Evolutionary conservation across 1,284 basidiomycete species (phyloP).

Genomic region (Cryptococcus sp.): DNA sequence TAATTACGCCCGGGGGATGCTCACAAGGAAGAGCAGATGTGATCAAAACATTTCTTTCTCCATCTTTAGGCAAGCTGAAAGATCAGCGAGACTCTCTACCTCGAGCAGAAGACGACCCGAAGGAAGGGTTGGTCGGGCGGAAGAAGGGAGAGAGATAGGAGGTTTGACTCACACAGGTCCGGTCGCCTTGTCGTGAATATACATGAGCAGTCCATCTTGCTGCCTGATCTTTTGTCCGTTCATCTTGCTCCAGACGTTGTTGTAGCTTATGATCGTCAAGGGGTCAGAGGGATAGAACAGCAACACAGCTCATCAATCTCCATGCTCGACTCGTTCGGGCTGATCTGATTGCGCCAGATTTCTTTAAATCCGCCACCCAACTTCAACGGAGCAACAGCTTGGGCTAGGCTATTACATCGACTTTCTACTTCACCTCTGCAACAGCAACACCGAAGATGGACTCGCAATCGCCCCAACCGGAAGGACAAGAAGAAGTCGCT

Average conservation of each 20-base stretch:
- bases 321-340: too few relatives aligned
- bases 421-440: too few relatives aligned
- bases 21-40: constrained; percentile 87
- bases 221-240: constrained; percentile 57
- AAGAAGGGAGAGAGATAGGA: not conserved
- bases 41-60: constrained; percentile 80
- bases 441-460: not conserved
- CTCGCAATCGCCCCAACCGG: constrained; percentile 3
- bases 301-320: too few relatives aligned
- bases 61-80: constrained; percentile 73
- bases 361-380: not conserved
- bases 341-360: too few relatives aligned
- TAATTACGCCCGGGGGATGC: constrained; percentile 7
- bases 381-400: not conserved
- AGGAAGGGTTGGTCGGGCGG: not conserved
- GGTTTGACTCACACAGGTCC: constrained; percentile 45
- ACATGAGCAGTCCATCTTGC: constrained; percentile 58
- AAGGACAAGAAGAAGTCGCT: not conserved
- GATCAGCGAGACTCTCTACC: constrained; percentile 7
- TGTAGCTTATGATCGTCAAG: too few relatives aligned
- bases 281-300: not conserved
- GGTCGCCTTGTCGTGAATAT: constrained; percentile 32
- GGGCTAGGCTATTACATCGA: too few relatives aligned
- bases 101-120: too few relatives aligned
- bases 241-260: constrained; percentile 12